A percentile compares a stretch with the other conserved stretches of the same genome.
Evolutionary conservation across 2,329 filamentous ascomycete genomes (phyloP).

Genomic region (Leptographium lundbergii): DNA sequence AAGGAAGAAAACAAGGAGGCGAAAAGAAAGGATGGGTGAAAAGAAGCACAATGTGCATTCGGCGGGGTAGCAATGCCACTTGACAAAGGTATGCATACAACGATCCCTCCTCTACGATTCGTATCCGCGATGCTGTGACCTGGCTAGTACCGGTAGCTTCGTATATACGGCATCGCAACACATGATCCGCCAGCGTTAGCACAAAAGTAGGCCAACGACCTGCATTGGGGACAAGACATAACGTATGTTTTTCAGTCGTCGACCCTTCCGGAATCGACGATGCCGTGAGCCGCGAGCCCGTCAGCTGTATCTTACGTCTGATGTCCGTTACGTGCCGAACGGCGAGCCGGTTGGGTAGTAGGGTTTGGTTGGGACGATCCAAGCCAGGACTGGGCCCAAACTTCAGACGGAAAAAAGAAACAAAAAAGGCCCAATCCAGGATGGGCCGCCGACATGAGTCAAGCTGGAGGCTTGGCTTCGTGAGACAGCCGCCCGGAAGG

Average conservation of each 20-base stretch:
- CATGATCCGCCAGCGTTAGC: neutral
- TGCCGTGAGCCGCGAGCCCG: neutral
- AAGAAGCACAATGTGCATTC: neutral
- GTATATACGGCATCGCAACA: neutral
- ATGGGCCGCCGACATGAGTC: too few species aligned
- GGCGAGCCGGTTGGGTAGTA: neutral
- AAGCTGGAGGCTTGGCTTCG: neutral
- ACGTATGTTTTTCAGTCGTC: neutral
- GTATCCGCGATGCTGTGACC: neutral
- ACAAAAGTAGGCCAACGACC: neutral
- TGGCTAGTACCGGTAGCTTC: neutral
- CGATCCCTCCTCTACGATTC: neutral
- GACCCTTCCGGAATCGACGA: neutral
- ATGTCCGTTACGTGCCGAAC: neutral
- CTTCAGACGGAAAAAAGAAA: neutral
- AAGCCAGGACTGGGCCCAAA: neutral
- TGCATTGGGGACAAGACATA: neutral
- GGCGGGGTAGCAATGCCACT: neutral
- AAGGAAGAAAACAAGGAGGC: neutral
- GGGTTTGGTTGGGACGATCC: neutral
- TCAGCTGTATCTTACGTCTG: neutral
- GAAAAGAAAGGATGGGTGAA: neutral
- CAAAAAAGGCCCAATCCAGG: too few species aligned
- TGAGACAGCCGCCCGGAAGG: neutral
- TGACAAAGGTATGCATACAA: neutral